Conservation (phyloP, 345 rosid genomes). For the Mercurialis annua region DNA sequence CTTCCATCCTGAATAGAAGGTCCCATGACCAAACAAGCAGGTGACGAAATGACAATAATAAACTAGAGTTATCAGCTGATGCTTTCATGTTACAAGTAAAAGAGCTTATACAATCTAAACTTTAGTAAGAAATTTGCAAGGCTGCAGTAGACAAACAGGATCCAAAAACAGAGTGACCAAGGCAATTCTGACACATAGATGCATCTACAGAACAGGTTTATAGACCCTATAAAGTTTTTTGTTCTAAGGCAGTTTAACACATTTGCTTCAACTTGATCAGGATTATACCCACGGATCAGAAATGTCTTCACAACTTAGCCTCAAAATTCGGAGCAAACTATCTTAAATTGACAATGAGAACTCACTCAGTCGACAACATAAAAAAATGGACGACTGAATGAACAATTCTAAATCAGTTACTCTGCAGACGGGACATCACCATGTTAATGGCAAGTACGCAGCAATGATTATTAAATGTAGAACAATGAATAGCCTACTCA, state of each 20-base stretch:
- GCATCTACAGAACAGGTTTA: no score
- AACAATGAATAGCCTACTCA: no score
- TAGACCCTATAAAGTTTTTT: neutral
- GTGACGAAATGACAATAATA: neutral
- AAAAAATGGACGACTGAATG: neutral
- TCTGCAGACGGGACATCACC: neutral
- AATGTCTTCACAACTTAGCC: neutral
- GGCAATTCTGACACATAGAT: no score
- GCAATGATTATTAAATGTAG: neutral
- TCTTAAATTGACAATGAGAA: neutral
- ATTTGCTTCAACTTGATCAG: neutral
- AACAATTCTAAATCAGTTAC: neutral
- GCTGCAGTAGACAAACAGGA: neutral
- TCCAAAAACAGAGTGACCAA: no score
- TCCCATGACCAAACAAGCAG: neutral
- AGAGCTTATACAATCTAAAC: no score
- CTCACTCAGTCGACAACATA: neutral
- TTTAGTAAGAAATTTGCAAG: neutral
- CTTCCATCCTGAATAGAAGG: neutral
- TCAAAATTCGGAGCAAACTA: neutral
- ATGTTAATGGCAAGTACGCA: neutral
- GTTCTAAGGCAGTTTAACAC: no score
- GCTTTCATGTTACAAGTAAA: neutral
- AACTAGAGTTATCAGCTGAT: neutral
- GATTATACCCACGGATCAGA: neutral